phyloP scores from a whole-genome alignment of 768 basidiomycete species.

The Boletus tomentosulus region DNA sequence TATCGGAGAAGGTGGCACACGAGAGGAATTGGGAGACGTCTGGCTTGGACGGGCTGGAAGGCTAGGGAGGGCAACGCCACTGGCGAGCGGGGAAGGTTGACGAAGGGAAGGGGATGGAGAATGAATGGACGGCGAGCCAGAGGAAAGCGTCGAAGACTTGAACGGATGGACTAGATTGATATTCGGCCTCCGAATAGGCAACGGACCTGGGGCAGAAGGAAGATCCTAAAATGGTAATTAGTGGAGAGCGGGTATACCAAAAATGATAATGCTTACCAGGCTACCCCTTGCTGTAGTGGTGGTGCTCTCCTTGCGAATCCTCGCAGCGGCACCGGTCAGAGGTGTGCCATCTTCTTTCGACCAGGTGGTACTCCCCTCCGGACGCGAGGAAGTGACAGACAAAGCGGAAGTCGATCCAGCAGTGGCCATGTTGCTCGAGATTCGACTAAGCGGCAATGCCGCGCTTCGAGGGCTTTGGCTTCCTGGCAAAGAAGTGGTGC shows the following conservation, averaged over 20 bases:
- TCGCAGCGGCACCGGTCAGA: slow-evolving; percentile 36
- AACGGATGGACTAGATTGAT: slow-evolving; percentile 44
- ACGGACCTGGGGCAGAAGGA: slow-evolving; percentile 35
- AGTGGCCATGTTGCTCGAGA: slow-evolving; percentile 29
- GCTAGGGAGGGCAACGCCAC: slow-evolving; percentile 27
- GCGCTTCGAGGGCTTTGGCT: slow-evolving; percentile 35
- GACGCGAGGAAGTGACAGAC: slow-evolving; percentile 40
- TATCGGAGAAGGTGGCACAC: slow-evolving; percentile 38
- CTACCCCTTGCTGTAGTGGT: slow-evolving; percentile 35
- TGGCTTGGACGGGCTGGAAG: slow-evolving; percentile 35
- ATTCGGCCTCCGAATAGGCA: slow-evolving; percentile 44
- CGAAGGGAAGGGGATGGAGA: slow-evolving; percentile 47
- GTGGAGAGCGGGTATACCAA: background rate
- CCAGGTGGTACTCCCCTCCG: slow-evolving; percentile 34
- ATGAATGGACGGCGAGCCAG: slow-evolving; percentile 46
- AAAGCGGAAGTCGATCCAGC: slow-evolving; percentile 35
- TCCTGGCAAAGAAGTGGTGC: slow-evolving; percentile 36
- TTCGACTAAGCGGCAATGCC: slow-evolving; percentile 34
- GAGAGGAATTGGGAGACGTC: slow-evolving; percentile 40
- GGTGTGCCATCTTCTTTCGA: slow-evolving; percentile 35
- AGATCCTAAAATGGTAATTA: slow-evolving; percentile 29
- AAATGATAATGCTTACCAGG: slow-evolving; percentile 10
- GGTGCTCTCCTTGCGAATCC: slow-evolving; percentile 51
- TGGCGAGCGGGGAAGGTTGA: slow-evolving; percentile 42
- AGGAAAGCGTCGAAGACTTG: slow-evolving; percentile 48